Percentiles rank a stretch among this genome's conserved stretches.
phyloP scores from a whole-genome alignment of 257 asterid genomes.

The Ilex aquifolium region DNA sequence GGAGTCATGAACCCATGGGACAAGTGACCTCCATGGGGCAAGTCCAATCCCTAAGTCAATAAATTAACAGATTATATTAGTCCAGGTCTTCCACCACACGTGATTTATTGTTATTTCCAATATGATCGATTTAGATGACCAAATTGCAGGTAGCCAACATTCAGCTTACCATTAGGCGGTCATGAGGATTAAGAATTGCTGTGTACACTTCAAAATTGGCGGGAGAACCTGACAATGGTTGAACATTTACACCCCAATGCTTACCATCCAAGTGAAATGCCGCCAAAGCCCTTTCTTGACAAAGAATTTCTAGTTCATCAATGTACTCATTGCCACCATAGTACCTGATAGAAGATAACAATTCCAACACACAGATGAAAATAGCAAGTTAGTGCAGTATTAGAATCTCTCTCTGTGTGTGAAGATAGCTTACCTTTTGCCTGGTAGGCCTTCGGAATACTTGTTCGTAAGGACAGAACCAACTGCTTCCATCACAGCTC shows the following conservation, averaged over 20 bases:
- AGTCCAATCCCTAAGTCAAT: slow-evolving; percentile 74
- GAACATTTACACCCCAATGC: slow-evolving; percentile 93
- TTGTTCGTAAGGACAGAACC: slow-evolving; percentile 98
- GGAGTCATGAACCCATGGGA: slow-evolving; percentile 98
- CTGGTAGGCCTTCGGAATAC: slow-evolving; percentile 94
- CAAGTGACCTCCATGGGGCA: slow-evolving; percentile 95
- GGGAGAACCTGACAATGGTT: slow-evolving; percentile 93
- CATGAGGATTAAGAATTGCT: slow-evolving; percentile 83
- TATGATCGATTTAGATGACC: background rate
- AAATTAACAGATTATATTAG: background rate
- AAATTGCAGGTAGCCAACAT: background rate
- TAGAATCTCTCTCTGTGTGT: background rate
- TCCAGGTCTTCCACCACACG: no score
- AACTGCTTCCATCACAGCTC: slow-evolving; percentile 99
- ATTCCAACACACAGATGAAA: no score
- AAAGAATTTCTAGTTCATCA: slow-evolving; percentile 85
- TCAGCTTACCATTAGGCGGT: slow-evolving; percentile 73
- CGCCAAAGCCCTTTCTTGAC: slow-evolving; percentile 88
- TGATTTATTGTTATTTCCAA: no score
- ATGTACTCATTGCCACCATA: slow-evolving; percentile 91
- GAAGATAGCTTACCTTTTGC: slow-evolving; percentile 55
- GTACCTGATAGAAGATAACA: slow-evolving; percentile 32
- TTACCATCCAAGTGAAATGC: slow-evolving; percentile 75
- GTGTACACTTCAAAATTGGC: slow-evolving; percentile 96
- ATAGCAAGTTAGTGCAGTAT: slow-evolving; percentile 1